These are phyloP conservation scores for Paxillus rubicundulus DNA, from an alignment of 768 basidiomycete genomes.

Conservation along the genomic window DNA sequence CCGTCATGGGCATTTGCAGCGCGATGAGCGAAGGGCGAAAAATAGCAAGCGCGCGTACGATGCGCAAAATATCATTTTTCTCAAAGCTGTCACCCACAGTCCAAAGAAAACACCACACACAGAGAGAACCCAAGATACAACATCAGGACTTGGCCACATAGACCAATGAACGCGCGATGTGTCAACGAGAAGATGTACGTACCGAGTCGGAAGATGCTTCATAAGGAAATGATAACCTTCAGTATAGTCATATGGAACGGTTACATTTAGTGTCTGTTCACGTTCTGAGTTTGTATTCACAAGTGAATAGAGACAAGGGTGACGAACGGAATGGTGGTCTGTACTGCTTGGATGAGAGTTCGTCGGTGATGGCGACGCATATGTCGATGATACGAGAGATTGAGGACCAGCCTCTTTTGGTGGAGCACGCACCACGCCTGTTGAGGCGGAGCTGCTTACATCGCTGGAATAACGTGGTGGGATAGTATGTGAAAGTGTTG, in stretches of 20 bases:
- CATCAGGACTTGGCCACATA: constrained; percentile 35
- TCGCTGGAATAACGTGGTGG: constrained; percentile 52
- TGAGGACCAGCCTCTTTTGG: constrained; percentile 28
- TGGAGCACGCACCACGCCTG: constrained; percentile 29
- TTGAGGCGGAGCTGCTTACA: constrained; percentile 39
- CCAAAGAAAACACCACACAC: constrained; percentile 13
- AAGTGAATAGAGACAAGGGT: constrained; percentile 5
- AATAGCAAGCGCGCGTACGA: constrained; percentile 91
- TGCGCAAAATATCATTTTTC: constrained; percentile 91
- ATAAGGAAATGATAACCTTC: constrained; percentile 96
- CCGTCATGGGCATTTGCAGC: constrained; percentile 93
- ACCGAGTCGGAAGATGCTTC: constrained; percentile 87
- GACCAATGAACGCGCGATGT: constrained; percentile 40
- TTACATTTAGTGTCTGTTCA: constrained; percentile 60
- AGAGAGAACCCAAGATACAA: constrained; percentile 39
- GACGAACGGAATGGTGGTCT: constrained; percentile 33
- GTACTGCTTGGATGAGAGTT: constrained; percentile 38
- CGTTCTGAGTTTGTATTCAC: constrained; percentile 47
- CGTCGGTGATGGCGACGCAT: constrained; percentile 44
- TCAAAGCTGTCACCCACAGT: constrained; percentile 66
- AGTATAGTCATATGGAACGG: constrained; percentile 88
- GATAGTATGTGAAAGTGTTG: constrained; percentile 11
- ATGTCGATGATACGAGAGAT: constrained; percentile 27
- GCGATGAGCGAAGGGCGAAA: constrained; percentile 97
- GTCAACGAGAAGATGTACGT: constrained; percentile 41